These are phyloP conservation scores for Rhinocladiella similis DNA, from an alignment of 2,329 filamentous ascomycete genomes.

Conservation along the genomic window DNA sequence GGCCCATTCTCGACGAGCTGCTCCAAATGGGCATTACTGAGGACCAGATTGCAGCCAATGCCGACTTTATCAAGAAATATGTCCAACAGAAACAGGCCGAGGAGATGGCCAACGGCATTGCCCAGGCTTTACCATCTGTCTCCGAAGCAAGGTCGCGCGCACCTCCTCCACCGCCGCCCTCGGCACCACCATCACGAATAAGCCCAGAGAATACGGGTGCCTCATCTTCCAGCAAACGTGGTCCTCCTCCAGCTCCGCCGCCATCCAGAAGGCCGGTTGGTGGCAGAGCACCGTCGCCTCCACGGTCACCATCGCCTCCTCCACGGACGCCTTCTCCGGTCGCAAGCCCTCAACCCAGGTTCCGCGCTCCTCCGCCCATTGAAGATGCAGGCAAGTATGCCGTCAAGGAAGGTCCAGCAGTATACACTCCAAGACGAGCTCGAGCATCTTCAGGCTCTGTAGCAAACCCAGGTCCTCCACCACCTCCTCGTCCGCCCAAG, in stretches of 20 bases:
- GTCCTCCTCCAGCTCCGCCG: slow-evolving; percentile 61
- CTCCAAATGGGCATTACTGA: slow-evolving; percentile 66
- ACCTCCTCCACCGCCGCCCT: slow-evolving; percentile 55
- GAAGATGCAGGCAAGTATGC: slow-evolving; percentile 88
- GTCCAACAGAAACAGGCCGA: slow-evolving; percentile 63
- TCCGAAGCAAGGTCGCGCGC: slow-evolving; percentile 39
- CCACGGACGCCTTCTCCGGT: slow-evolving; percentile 71
- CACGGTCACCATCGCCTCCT: slow-evolving; percentile 57
- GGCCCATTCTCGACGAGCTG: slow-evolving; percentile 62
- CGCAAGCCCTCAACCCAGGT: slow-evolving; percentile 63
- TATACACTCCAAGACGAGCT: slow-evolving; percentile 48
- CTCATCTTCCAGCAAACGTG: slow-evolving; percentile 49
- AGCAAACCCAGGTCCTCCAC: slow-evolving; percentile 61
- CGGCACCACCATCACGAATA: slow-evolving; percentile 52
- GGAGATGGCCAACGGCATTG: slow-evolving; percentile 39
- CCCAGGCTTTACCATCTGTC: slow-evolving; percentile 39
- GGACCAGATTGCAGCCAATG: slow-evolving; percentile 66
- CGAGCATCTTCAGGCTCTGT: slow-evolving; percentile 51
- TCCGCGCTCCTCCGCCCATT: slow-evolving; percentile 82
- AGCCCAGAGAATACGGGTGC: slow-evolving; percentile 64
- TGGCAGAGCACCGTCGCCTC: slow-evolving; percentile 43
- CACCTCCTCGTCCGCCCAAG: slow-evolving; percentile 69
- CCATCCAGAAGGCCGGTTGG: slow-evolving; percentile 50
- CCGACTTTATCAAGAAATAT: slow-evolving; percentile 68
- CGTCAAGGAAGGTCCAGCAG: slow-evolving; percentile 50